These are phyloP conservation scores for Aristolochia fimbriata DNA, from an alignment of 164 flowering plant genomes.

Conservation along the genomic window DNA sequence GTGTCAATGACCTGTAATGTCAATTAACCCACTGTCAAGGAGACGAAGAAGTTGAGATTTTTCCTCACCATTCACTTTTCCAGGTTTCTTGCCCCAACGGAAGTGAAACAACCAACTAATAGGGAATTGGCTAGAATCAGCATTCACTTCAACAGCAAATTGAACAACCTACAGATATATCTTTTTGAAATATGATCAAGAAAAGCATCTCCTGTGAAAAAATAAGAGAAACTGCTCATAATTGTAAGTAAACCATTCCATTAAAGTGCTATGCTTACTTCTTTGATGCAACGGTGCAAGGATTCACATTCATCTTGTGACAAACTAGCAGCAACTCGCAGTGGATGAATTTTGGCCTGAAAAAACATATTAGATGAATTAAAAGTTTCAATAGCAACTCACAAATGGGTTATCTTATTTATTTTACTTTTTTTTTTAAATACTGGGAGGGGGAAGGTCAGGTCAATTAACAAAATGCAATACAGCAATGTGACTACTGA, in stretches of 20 bases:
- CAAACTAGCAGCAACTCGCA: constrained; percentile 55
- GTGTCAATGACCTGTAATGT: constrained; percentile 83
- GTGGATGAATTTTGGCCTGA: constrained; percentile 91
- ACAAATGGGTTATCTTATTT: too few relatives aligned
- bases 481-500: too few relatives aligned
- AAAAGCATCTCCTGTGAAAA: constrained; percentile 8
- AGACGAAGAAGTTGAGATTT: constrained; percentile 10
- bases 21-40: constrained; percentile 22
- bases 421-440: too few relatives aligned
- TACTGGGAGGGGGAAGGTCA: too few relatives aligned
- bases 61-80: constrained; percentile 80
- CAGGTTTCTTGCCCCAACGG: constrained; percentile 95
- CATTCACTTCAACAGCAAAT: constrained; percentile 86
- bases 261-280: constrained; percentile 33
- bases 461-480: too few relatives aligned
- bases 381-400: too few relatives aligned
- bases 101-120: constrained; percentile 91
- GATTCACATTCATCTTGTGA: constrained; percentile 54
- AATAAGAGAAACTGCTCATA: neutral
- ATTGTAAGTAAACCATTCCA: constrained; percentile 2
- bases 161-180: constrained; percentile 68
- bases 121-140: constrained; percentile 70
- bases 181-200: constrained; percentile 14
- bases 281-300: constrained; percentile 61
- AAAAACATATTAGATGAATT: neutral